Evolutionary conservation across 2,329 filamentous ascomycete genomes (phyloP), one percentile per base, ranked within the genome.

Genomic region (Sporothrix pseudoabietina): DNA sequence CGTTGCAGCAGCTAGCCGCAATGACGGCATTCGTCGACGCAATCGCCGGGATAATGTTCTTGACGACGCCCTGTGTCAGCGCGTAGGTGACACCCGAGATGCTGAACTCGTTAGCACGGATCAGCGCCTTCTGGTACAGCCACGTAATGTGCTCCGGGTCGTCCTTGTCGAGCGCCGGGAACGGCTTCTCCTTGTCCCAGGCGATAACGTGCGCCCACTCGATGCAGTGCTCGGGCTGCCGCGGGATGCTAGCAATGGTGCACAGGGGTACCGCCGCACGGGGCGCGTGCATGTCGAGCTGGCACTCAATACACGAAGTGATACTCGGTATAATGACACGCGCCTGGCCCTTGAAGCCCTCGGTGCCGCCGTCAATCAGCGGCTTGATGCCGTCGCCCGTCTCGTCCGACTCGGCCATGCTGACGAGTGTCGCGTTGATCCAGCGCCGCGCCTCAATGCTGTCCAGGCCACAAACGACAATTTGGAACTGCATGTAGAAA

Each of bases 191-290:
- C 77, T 92, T 88, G 75, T 97, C 94, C 96, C 96, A 99, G 55
- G 96, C 96, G 76, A 99, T 98, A 79, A 98, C 92, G 81, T 98
- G 95, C 0, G 96, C 97, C 96, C 96, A 99, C 83, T 99, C 96
- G 79, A 99, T 93, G 81, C 96, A 99, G 83, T 99, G 96, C 81
- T 98, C 94, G 0, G 96, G 96, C 80, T 99, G 96, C 16, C 96
- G 92, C 10, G 96, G 96, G 77, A 99, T 98, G 22, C 94, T 97
- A 19, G 96, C 96, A 73, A 99, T 90, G 3, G 96, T 99, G 82
- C 96, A 99, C 39, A 99, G 91, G 0, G 96, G 96, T 0, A 99
- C 95, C 16, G 96, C 94, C n/a, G 94, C 93, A 71, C 95, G 89
- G n/a, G 96, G 97, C 0, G 96, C 95, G 81, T 98, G 94, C 92